phyloP scores from a whole-genome alignment of 2,329 filamentous ascomycete genomes.

The Aspergillus floridensis region DNA sequence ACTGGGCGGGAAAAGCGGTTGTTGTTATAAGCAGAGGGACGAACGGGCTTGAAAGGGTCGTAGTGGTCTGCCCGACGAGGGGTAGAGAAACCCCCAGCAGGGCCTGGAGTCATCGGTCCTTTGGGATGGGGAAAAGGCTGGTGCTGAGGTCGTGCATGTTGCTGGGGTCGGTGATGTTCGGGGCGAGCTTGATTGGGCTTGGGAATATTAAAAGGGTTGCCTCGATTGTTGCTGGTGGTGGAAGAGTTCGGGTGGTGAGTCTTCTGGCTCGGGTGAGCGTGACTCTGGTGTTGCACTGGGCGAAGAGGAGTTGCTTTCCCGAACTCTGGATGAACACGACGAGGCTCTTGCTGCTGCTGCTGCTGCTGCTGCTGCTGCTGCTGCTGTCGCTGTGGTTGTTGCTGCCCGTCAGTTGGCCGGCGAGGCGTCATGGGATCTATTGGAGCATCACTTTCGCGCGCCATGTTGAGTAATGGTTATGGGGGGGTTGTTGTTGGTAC shows the following conservation, averaged over 20 bases:
- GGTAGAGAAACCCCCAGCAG: conserved; percentile 16
- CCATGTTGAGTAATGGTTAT: conserved; percentile 41
- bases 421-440: conserved; percentile 35
- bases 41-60: conserved; percentile 41
- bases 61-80: conserved; percentile 32
- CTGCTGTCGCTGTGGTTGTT: not conserved
- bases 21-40: conserved; percentile 38
- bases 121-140: conserved; percentile 18
- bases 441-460: conserved; percentile 51
- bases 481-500: not conserved
- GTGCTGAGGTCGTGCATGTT: conserved; percentile 21
- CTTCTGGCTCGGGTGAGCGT: conserved; percentile 28
- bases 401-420: conserved; percentile 30
- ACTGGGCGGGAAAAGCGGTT: conserved; percentile 22
- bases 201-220: conserved; percentile 52
- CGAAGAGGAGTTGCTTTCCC: conserved; percentile 59
- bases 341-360: conserved; percentile 12
- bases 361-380: conserved; percentile 1
- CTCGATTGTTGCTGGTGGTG: not conserved
- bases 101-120: conserved; percentile 18
- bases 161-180: conserved; percentile 49
- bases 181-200: conserved; percentile 49
- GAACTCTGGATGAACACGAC: conserved; percentile 51
- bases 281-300: conserved; percentile 38
- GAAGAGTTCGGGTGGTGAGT: not conserved